Percentiles rank a stretch among this genome's conserved stretches.
Evolutionary conservation across 2,329 filamentous ascomycete species (phyloP).

Genomic region (Arthrocladium fulminans): DNA sequence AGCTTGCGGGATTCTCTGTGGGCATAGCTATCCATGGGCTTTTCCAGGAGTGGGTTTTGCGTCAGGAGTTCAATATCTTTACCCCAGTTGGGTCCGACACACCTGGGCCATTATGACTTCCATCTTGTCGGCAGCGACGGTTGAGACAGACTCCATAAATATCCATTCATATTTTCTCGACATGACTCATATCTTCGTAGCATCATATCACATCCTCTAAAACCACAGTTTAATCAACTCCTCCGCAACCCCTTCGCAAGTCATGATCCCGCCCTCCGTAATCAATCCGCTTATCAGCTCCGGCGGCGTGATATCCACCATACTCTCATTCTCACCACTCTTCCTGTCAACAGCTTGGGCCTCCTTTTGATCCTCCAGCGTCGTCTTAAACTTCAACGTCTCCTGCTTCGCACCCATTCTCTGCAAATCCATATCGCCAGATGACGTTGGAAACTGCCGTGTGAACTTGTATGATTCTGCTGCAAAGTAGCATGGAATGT

Average conservation of each 20-base stretch:
- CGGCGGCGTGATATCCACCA: constrained; percentile 47
- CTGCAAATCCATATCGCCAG: constrained; percentile 15
- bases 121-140: too few species aligned
- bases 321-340: constrained; percentile 18
- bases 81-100: too few species aligned
- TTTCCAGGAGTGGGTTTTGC: too few species aligned
- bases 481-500: constrained; percentile 79
- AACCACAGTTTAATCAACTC: constrained; percentile 58
- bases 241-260: constrained; percentile 57
- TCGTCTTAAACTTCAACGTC: constrained; percentile 60
- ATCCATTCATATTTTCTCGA: too few species aligned
- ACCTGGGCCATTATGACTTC: too few species aligned
- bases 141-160: too few species aligned
- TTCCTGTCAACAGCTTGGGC: constrained; percentile 33
- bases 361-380: constrained; percentile 38
- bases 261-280: constrained; percentile 55
- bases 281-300: constrained; percentile 56
- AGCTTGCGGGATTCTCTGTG: too few species aligned
- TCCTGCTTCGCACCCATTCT: constrained; percentile 67
- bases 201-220: constrained; percentile 23
- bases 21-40: too few species aligned
- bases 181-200: too few species aligned
- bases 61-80: too few species aligned
- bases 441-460: constrained; percentile 66
- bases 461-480: constrained; percentile 97